phyloP scores from a whole-genome alignment of 2,329 filamentous ascomycete species.

The Thelonectria olida region DNA sequence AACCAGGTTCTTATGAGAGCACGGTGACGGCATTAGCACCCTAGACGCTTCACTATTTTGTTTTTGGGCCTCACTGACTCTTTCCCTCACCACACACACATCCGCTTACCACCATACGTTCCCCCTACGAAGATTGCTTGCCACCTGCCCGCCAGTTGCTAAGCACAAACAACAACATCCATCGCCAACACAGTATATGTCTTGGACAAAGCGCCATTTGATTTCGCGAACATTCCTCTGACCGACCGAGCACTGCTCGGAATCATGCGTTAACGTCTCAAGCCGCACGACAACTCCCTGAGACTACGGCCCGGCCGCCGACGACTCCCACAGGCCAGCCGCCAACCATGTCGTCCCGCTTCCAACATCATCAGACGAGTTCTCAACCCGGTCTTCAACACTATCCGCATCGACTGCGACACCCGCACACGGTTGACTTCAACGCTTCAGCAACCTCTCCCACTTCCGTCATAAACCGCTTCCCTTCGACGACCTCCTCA shows the following conservation, averaged over 20 bases:
- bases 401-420: slow-evolving; percentile 53
- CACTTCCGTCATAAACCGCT: slow-evolving; percentile 59
- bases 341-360: slow-evolving; percentile 63
- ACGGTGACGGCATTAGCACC: slow-evolving; percentile 37
- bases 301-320: slow-evolving; percentile 31
- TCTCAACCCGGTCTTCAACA: slow-evolving; percentile 27
- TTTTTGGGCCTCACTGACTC: slow-evolving; percentile 9
- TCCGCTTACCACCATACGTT: neutral
- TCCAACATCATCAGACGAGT: slow-evolving; percentile 31
- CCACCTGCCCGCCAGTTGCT: slow-evolving; percentile 12
- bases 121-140: neutral
- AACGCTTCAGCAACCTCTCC: slow-evolving; percentile 42
- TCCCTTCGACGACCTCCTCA: slow-evolving; percentile 76
- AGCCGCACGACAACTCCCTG: slow-evolving; percentile 22
- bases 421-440: slow-evolving; percentile 62
- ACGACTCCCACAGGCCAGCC: slow-evolving; percentile 33
- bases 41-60: slow-evolving; percentile 18
- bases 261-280: slow-evolving; percentile 45
- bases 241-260: slow-evolving; percentile 36
- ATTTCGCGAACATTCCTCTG: slow-evolving; percentile 31
- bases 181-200: slow-evolving; percentile 29
- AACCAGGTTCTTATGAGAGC: slow-evolving; percentile 21
- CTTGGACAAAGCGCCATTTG: slow-evolving; percentile 31
- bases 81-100: slow-evolving; percentile 14
- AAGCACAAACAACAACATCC: slow-evolving; percentile 6